Evolutionary conservation across 2,329 filamentous ascomycete genomes (phyloP).

Genomic region (Ceratocystis eucalypticola): DNA sequence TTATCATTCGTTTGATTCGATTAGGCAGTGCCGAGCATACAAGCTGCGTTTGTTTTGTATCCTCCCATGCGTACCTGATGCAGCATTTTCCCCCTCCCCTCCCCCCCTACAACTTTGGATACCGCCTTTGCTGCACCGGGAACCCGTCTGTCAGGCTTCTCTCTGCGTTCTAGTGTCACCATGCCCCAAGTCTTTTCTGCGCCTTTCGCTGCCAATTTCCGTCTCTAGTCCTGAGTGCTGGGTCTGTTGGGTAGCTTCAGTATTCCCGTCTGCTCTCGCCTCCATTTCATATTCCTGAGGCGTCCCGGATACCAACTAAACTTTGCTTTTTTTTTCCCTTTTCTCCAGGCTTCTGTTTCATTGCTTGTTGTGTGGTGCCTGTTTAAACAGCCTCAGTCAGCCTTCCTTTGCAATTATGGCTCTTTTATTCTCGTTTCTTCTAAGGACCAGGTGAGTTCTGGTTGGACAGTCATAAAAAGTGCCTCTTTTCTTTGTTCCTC

Average conservation of each 20-base stretch:
- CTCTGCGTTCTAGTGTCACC: not conserved
- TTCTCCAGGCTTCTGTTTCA: not conserved
- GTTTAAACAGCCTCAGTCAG: not conserved
- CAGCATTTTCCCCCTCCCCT: not conserved
- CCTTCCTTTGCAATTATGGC: no score
- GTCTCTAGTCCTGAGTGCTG: not conserved
- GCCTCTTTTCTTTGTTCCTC: not conserved
- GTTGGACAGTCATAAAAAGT: not conserved
- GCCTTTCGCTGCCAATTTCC: not conserved
- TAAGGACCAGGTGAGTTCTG: no score
- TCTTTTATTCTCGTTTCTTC: no score
- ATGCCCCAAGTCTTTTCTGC: not conserved
- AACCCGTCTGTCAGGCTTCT: not conserved
- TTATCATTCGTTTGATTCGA: not conserved
- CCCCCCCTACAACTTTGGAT: not conserved
- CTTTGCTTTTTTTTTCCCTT: not conserved
- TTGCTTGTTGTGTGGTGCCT: not conserved
- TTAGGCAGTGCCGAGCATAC: not conserved
- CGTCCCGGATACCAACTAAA: not conserved
- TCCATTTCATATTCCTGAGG: not conserved
- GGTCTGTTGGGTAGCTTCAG: not conserved
- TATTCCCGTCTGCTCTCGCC: not conserved
- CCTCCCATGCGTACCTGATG: not conserved
- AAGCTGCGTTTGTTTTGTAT: not conserved
- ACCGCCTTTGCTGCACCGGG: not conserved